Conservation (phyloP, 2,329 filamentous ascomycete species). For the Ophiocordyceps unilateralis region DNA sequence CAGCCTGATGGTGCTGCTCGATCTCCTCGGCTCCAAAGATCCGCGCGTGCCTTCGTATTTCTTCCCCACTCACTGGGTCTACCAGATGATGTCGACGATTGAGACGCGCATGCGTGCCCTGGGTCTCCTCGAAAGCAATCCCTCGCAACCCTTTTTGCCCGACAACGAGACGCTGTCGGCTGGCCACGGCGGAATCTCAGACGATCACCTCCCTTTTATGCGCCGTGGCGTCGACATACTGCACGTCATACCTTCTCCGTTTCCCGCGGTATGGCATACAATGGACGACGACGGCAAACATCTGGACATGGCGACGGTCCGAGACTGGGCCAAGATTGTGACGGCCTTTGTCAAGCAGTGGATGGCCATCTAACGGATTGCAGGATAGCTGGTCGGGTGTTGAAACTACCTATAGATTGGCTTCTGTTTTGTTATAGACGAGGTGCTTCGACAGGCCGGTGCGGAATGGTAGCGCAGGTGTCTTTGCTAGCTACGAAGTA, state of each 20-base stretch:
- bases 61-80: constrained; percentile 83
- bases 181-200: constrained; percentile 39
- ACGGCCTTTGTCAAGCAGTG: constrained; percentile 80
- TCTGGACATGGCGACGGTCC: constrained; percentile 59
- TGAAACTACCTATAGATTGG: too few relatives aligned
- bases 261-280: constrained; percentile 75
- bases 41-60: constrained; percentile 76
- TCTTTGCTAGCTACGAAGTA: too few relatives aligned
- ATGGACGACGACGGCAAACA: constrained; percentile 71
- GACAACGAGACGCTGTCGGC: constrained; percentile 36
- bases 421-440: too few relatives aligned
- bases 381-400: background rate
- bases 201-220: constrained; percentile 91
- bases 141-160: constrained; percentile 39
- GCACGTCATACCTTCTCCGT: constrained; percentile 74
- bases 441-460: too few relatives aligned
- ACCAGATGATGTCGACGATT: constrained; percentile 54
- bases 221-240: constrained; percentile 69
- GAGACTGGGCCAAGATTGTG: constrained; percentile 77
- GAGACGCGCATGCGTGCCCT: constrained; percentile 59
- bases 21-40: constrained; percentile 57
- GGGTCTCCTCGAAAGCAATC: constrained; percentile 43
- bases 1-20: constrained; percentile 77
- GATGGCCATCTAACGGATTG: constrained; percentile 35
- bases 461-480: too few relatives aligned